These are phyloP conservation scores for Sugiyamaella sp. DNA, from an alignment of 1,139 yeast genomes.

Conservation along the genomic window DNA sequence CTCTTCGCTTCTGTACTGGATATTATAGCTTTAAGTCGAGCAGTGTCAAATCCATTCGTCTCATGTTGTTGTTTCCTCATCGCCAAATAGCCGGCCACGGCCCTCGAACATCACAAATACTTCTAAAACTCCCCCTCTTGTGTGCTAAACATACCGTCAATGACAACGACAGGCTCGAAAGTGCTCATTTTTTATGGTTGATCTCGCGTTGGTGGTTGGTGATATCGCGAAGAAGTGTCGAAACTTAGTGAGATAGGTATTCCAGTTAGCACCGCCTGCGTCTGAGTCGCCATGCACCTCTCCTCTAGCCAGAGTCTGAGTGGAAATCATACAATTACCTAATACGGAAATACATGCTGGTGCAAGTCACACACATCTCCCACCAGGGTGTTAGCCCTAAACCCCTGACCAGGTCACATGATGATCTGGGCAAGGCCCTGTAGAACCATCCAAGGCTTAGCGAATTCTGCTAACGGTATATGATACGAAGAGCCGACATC, in stretches of 20 bases:
- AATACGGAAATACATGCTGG: not conserved
- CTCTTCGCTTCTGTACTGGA: too few species aligned
- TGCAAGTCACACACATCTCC: not conserved
- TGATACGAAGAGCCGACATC: too few species aligned
- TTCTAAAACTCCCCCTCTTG: not conserved
- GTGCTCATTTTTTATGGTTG: conserved; percentile 64
- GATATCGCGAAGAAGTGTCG: conserved; percentile 21
- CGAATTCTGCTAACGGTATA: too few species aligned
- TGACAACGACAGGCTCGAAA: conserved; percentile 92
- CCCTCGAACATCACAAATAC: not conserved
- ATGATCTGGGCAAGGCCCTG: too few species aligned
- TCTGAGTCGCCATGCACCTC: conserved; percentile 6
- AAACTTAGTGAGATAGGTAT: conserved; percentile 14
- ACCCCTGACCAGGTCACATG: too few species aligned
- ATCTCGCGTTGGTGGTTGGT: conserved; percentile 21
- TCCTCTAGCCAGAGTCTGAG: conserved; percentile 12
- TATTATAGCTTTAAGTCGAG: too few species aligned
- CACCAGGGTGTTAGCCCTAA: not conserved
- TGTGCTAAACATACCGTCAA: conserved; percentile 32
- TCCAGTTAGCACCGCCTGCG: conserved; percentile 13
- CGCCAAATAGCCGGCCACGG: not conserved
- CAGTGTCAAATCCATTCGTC: too few species aligned
- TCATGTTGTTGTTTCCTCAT: too few species aligned
- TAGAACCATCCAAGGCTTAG: too few species aligned
- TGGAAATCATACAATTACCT: conserved; percentile 4